Base-by-base conservation (phyloP, 2,329 filamentous ascomycete genomes). In the Akanthomyces uredinophilus region DNA sequence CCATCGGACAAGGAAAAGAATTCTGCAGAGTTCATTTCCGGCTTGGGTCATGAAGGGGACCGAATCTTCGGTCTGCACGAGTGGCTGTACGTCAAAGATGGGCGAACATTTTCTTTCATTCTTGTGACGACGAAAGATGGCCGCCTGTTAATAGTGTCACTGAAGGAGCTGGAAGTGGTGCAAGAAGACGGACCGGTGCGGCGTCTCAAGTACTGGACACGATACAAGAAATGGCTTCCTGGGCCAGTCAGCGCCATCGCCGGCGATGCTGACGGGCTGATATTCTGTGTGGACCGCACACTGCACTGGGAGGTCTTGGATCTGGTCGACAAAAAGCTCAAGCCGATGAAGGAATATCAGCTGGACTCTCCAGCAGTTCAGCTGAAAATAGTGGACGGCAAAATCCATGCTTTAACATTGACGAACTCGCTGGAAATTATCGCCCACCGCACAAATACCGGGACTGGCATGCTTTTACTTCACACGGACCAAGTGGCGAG, bases 21-120 rank as follows among this genome's bases (percentile, higher is more conserved):
- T 4, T 69, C 73, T 0, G 71, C 78, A 0, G 74, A 80, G 1
- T 83, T 81, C 62, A 81, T 87, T 35, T 79, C 78, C 18, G 81
- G 82, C 4, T 75, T 92, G 18, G 83, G 83, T 1, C 79, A 83
- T 50, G 65, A 73, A 1, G 82, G 82, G 1, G 86, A 89, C 65
- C 79, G 79, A 44, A 82, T 92, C 1, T 78, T 84, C 49, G 79
- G 83, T 1, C 71, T 92, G 8, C 72, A 81, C 1, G 86, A 90
- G 64, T 92, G 89, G 89, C 71, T 78, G 5, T 85, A 83, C 64
- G 74, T 77, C 37, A 83, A 83, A 61, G 79, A 83, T 43, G 78
- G 77, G n/a, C 83, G 81, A 61, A 79, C 74, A 0, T 89, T 87
- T 72, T 79, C 83, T 1, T 88, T 86, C 68, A 77, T 91, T 37